Evolutionary conservation across 2,329 filamentous ascomycete genomes (phyloP).

Genomic region (Chrysoporthe deuterocubensis): DNA sequence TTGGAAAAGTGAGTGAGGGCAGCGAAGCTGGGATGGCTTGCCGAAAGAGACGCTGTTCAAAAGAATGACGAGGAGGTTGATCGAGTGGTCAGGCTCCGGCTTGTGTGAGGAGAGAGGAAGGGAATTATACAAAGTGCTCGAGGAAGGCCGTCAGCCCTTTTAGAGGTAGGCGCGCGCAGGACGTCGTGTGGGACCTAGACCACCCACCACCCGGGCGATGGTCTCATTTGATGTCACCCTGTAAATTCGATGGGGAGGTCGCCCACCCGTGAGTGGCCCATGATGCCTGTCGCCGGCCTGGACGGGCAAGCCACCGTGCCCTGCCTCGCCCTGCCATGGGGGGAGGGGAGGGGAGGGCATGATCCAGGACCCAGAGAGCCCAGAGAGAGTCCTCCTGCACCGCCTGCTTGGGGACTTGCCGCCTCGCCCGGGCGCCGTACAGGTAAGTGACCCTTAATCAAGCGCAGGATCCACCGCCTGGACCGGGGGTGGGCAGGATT

Average conservation of each 20-base stretch:
- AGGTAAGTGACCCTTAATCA: conserved; percentile 27
- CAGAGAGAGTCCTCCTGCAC: conserved; percentile 17
- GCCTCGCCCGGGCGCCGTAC: conserved; percentile 23
- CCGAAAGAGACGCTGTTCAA: conserved; percentile 28
- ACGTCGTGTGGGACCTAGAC: conserved; percentile 20
- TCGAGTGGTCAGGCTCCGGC: conserved; percentile 27
- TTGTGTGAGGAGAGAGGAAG: conserved; percentile 25
- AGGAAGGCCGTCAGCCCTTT: conserved; percentile 27
- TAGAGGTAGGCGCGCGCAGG: conserved; percentile 26
- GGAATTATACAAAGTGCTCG: conserved; percentile 24
- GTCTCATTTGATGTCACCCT: conserved; percentile 26
- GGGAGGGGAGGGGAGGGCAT: neutral
- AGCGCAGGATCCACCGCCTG: conserved; percentile 15
- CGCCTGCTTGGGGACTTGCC: conserved; percentile 22
- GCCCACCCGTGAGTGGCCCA: conserved; percentile 23
- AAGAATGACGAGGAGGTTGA: conserved; percentile 30
- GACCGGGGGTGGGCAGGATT: conserved; percentile 14
- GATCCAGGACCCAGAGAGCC: conserved; percentile 5
- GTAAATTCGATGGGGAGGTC: conserved; percentile 28
- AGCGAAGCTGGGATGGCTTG: conserved; percentile 26
- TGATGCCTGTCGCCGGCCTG: conserved; percentile 18
- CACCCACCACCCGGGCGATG: conserved; percentile 16
- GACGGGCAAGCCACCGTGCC: neutral
- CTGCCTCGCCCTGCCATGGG: neutral
- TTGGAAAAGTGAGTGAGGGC: conserved; percentile 29